phyloP scores from a whole-genome alignment of 805 yeast species.

The Monosporozyma yasuniensis region DNA sequence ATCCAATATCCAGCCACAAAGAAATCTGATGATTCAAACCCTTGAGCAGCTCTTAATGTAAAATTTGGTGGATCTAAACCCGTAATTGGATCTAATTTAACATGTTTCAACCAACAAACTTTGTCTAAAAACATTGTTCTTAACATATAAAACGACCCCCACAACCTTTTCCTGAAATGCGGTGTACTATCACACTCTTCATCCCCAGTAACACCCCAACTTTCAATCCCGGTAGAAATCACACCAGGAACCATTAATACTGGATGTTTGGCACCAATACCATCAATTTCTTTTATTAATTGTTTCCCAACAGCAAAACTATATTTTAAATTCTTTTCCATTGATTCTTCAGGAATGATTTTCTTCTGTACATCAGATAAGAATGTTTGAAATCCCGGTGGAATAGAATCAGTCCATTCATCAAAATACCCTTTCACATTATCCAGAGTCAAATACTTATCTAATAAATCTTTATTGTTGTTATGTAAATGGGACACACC shows the following conservation, averaged over 20 bases:
- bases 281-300: constrained; percentile 42
- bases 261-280: constrained; percentile 51
- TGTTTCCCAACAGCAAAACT: constrained; percentile 81
- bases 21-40: constrained; percentile 94
- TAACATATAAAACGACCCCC: constrained; percentile 97
- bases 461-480: constrained; percentile 28
- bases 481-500: constrained; percentile 32
- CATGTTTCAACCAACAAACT: constrained; percentile 86
- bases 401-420: constrained; percentile 70
- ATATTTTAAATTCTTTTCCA: constrained; percentile 71
- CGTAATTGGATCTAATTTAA: constrained; percentile 81
- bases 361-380: constrained; percentile 41
- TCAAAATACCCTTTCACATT: constrained; percentile 48
- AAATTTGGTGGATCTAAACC: constrained; percentile 87
- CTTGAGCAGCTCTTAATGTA: constrained; percentile 82
- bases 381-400: constrained; percentile 51
- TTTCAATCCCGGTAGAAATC: constrained; percentile 87
- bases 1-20: constrained; percentile 98
- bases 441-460: constrained; percentile 49
- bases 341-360: constrained; percentile 30
- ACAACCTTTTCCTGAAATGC: constrained; percentile 82
- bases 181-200: constrained; percentile 73
- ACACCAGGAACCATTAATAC: constrained; percentile 95
- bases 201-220: constrained; percentile 77
- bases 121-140: constrained; percentile 87